phyloP scores from a whole-genome alignment of 2,329 filamentous ascomycete species.

The Colletotrichum lini region DNA sequence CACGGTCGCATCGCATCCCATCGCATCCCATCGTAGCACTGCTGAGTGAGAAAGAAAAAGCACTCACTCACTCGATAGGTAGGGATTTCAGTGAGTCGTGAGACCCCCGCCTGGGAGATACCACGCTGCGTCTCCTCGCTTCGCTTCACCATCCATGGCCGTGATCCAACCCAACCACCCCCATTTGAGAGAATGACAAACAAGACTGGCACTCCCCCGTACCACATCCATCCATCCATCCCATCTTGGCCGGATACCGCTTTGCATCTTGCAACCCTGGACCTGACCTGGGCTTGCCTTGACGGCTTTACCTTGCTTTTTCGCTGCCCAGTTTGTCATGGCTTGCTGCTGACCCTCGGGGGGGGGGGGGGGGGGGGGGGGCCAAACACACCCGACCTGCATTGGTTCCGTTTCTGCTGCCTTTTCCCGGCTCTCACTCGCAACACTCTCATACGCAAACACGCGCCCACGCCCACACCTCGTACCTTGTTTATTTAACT shows the following conservation, averaged over 20 bases:
- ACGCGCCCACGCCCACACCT: not conserved
- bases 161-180: conserved; percentile 38
- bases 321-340: conserved; percentile 9
- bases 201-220: not conserved
- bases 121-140: conserved; percentile 24
- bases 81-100: not conserved
- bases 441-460: not conserved
- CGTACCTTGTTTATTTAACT: conserved; percentile 32
- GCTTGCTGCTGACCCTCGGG: conserved; percentile 12
- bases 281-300: not conserved
- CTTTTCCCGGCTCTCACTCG: not conserved
- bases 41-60: not conserved
- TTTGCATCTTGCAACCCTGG: conserved; percentile 10
- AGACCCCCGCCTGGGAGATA: not conserved
- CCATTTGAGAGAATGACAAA: conserved; percentile 3
- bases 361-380: too few relatives aligned
- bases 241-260: not conserved
- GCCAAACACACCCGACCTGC: conserved; percentile 30
- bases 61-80: too few relatives aligned
- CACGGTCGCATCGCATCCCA: conserved; percentile 22
- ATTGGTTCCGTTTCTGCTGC: conserved; percentile 22
- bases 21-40: not conserved
- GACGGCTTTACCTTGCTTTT: conserved; percentile 7
- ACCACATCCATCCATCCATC: not conserved
- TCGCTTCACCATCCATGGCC: conserved; percentile 32